These are phyloP conservation scores for Sorghum bicolor DNA, from an alignment of 176 grass and related monocot genomes.

Conservation along the genomic window Sorghum_bicolor_NCBIv3 NC_012872.2:4195001-4195500, in stretches of 20 bases:
- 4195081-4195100: not conserved
- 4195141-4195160: slow-evolving; percentile 6
- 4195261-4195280: slow-evolving; percentile 33
- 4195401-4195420: slow-evolving; percentile 24
- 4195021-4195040: too few species aligned
- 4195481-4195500: not conserved
- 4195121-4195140: not conserved
- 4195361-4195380: slow-evolving; percentile 31
- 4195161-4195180: slow-evolving; percentile 31
- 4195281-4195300: slow-evolving; percentile 23
- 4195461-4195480: slow-evolving; percentile 32
- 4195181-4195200: slow-evolving; percentile 23
- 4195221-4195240: slow-evolving; percentile 40
- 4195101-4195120: not conserved
- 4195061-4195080: not conserved
- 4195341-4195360: slow-evolving; percentile 16
- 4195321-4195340: slow-evolving; percentile 42
- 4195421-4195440: slow-evolving; percentile 37
- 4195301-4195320: slow-evolving; percentile 32
- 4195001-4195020: too few species aligned
- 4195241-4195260: slow-evolving; percentile 22
- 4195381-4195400: slow-evolving; percentile 27
- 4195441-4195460: slow-evolving; percentile 22
- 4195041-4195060: too few species aligned
- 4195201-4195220: slow-evolving; percentile 60